Conservation (phyloP, 2,329 filamentous ascomycete species). For the Calonectria multiphialidica region DNA sequence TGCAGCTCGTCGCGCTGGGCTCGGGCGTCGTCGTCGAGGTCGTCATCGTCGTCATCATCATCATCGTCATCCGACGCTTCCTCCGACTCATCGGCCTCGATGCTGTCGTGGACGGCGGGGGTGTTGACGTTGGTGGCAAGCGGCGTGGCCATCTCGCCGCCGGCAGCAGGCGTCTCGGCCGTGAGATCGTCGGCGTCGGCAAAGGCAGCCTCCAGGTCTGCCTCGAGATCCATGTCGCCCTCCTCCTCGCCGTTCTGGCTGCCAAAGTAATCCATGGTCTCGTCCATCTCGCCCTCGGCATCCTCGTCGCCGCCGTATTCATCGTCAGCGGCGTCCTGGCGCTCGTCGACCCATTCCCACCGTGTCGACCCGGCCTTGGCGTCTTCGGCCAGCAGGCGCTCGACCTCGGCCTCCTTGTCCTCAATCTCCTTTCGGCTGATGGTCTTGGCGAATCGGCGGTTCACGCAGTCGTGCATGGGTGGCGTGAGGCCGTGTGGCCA, state of each 20-base stretch:
- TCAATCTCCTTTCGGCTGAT: constrained; percentile 87
- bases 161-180: constrained; percentile 57
- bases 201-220: constrained; percentile 68
- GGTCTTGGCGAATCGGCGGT: constrained; percentile 85
- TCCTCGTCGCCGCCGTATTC: constrained; percentile 64
- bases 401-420: constrained; percentile 84
- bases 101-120: constrained; percentile 59
- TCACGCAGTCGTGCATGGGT: constrained; percentile 87
- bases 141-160: constrained; percentile 59
- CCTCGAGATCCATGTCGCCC: constrained; percentile 64
- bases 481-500: constrained; percentile 91
- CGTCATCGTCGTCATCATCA: constrained; percentile 65
- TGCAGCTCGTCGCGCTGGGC: constrained; percentile 63
- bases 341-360: constrained; percentile 75
- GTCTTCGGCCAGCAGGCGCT: constrained; percentile 79
- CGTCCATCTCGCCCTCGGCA: constrained; percentile 60
- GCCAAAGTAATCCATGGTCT: constrained; percentile 55
- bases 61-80: constrained; percentile 60
- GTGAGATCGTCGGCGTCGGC: constrained; percentile 54
- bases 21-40: constrained; percentile 66
- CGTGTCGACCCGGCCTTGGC: constrained; percentile 68
- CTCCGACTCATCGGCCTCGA: constrained; percentile 55
- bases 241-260: constrained; percentile 49
- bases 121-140: constrained; percentile 57
- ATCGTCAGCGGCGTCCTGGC: constrained; percentile 51